Base-by-base conservation (phyloP, 331 rosid genomes). In the Erythrophleum ivorense region DNA sequence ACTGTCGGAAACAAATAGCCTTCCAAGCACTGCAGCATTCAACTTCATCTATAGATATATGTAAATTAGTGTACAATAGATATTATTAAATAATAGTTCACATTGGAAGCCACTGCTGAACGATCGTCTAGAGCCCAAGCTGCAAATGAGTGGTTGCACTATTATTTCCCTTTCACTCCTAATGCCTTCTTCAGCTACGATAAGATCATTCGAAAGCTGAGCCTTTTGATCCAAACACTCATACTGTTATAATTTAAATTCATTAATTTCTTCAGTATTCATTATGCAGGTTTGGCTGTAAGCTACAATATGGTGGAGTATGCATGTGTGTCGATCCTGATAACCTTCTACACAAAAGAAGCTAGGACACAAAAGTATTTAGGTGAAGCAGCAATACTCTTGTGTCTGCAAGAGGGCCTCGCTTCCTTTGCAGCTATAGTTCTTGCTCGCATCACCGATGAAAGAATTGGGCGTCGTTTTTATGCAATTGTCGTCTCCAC, bases 231-330 rank as follows among this genome's bases (percentile, higher is more conserved):
- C 19, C 18, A 54, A 54, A 16, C 21, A 53, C 19, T 54, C 29
- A 54, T n/a, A 50, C n/a, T 13, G 29, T 18, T 54, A 54, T 19
- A 21, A 13, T 24, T 24, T 24, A 21, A 24, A 21, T 9, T 10
- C 2, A 58, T 9, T n/a, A 57, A 1, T 55, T 7, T 58, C 36
- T 4, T 24, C 36, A 2, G 33, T 19, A 9, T 50, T 50, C 13
- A 21, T 1, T 9, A 55, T 38, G 48, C 73, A 40, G 73, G 33
- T 7, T 40, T 67, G 33, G 33, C 12, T 40, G 15, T 29, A 2
- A 40, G 73, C 50, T n/a, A 67, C 73, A 38, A 67, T 24, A 1
- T 67, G 52, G 52, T 67, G 31, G 73, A 67, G 46, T 64, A 64
- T 34, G 70, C 70, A 2, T 68, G 73, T 19, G 34, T 68, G 15